Evolutionary conservation across 1,139 yeast species (phyloP).

Genomic region (Magnusiomyces magnusii): DNA sequence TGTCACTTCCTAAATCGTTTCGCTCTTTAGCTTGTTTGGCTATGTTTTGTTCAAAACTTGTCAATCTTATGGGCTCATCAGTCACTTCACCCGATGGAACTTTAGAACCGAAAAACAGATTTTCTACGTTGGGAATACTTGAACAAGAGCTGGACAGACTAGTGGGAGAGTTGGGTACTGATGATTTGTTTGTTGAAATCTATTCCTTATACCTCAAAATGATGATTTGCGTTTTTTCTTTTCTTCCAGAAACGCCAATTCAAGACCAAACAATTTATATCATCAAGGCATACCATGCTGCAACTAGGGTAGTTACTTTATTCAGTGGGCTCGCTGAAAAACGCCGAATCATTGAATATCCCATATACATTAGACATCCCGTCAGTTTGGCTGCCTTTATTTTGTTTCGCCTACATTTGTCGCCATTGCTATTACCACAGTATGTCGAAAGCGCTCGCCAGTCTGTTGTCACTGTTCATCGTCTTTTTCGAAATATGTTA

Average conservation of each 20-base stretch:
- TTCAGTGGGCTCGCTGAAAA: conserved; percentile 63
- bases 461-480: conserved; percentile 86
- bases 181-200: conserved; percentile 56
- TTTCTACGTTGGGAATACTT: conserved; percentile 65
- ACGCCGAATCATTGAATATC: conserved; percentile 69
- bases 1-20: conserved; percentile 57
- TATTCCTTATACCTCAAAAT: conserved; percentile 71
- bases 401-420: conserved; percentile 72
- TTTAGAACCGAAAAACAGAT: conserved; percentile 75
- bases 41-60: conserved; percentile 76
- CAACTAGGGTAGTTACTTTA: conserved; percentile 75
- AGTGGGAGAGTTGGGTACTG: conserved; percentile 53
- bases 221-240: conserved; percentile 84
- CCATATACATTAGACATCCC: conserved; percentile 80
- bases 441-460: conserved; percentile 87
- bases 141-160: conserved; percentile 73
- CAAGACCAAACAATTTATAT: conserved; percentile 85
- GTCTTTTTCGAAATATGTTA: conserved; percentile 76
- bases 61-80: conserved; percentile 80
- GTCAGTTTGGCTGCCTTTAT: conserved; percentile 74
- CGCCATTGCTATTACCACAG: conserved; percentile 66
- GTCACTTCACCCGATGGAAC: conserved; percentile 89
- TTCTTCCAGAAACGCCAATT: conserved; percentile 82
- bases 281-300: conserved; percentile 69
- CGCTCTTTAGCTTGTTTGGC: conserved; percentile 66